Percentiles rank a stretch among this genome's conserved stretches.
phyloP scores from a whole-genome alignment of 345 rosid species.

The Mercurialis annua region DNA sequence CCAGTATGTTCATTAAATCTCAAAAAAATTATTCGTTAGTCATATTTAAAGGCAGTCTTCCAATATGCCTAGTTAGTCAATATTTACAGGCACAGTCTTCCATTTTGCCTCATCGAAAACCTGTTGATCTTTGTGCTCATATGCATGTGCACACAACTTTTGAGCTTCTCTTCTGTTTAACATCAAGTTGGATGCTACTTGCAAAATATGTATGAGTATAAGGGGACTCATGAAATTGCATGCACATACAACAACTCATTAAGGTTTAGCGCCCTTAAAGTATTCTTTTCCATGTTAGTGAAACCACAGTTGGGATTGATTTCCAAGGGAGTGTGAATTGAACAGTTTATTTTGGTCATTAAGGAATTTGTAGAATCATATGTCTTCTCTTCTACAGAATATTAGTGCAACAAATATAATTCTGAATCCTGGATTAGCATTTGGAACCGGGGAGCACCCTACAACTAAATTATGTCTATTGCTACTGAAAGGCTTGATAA shows the following conservation, averaged over 20 bases:
- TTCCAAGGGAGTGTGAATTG: not conserved
- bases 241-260: not conserved
- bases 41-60: conserved; percentile 16
- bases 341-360: not conserved
- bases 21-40: no score
- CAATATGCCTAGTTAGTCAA: not conserved
- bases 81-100: not conserved
- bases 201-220: not conserved
- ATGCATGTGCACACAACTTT: not conserved
- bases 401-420: conserved; percentile 63
- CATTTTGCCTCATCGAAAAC: conserved; percentile 4
- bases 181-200: conserved; percentile 5
- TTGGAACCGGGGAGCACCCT: conserved; percentile 93
- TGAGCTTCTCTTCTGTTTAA: not conserved
- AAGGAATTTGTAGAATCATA: not conserved
- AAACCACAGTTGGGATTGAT: not conserved
- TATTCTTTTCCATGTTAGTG: not conserved
- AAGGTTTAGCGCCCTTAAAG: not conserved
- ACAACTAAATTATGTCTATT: conserved; percentile 66
- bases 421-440: conserved; percentile 81
- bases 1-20: conserved; percentile 66
- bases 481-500: conserved; percentile 56
- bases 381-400: conserved; percentile 39
- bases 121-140: not conserved
- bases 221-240: not conserved